Base-by-base conservation (phyloP, 768 basidiomycete species). In the Suillus decipiens region DNA sequence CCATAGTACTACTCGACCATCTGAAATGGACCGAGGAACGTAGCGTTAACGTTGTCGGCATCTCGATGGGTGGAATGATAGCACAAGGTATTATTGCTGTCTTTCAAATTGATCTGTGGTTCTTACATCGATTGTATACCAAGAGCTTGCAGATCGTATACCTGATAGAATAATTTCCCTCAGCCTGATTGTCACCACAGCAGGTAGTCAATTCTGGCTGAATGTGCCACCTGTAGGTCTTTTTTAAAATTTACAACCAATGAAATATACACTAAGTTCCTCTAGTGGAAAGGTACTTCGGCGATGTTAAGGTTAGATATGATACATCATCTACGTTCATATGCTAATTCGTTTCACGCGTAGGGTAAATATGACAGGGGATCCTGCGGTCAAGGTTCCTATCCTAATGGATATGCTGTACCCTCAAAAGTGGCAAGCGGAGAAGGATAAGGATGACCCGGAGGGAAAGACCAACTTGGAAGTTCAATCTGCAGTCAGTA, bases 51-150 rank as follows among this genome's bases (percentile, higher is more conserved):
- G 74, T 94, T 37, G 87, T 94, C 24, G 89, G 93, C 9, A 75
- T 85, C 28, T 92, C 90, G 43, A 73, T 95, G 5, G 93, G 93
- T 2, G 92, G 92, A 5, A 94, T 93, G 92, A 91, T 92, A 57
- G 85, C 90, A 0, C 89, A 91, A 76, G 88, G 89, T 89, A 71
- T 15, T 15, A 66, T 43, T 17, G 2, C 19, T 19, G 39, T 41
- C 39, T 31, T 33, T 24, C 43, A 1, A 1, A 8, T 11, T 53
- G 12, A 50, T n/a, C 60, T 19, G 24, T 33, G 22, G 55, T 45
- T 31, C 17, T 42, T 22, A 24, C 41, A 41, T 9, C 34, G 3
- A 28, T 28, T 28, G 15, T 31, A 56, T 11, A 24, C 50, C 45
- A 62, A 93, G 93, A 94, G 68, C 79, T 94, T 2, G 85, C 91